Conservation (phyloP, 805 yeast genomes). For the Millerozyma miso region DNA sequence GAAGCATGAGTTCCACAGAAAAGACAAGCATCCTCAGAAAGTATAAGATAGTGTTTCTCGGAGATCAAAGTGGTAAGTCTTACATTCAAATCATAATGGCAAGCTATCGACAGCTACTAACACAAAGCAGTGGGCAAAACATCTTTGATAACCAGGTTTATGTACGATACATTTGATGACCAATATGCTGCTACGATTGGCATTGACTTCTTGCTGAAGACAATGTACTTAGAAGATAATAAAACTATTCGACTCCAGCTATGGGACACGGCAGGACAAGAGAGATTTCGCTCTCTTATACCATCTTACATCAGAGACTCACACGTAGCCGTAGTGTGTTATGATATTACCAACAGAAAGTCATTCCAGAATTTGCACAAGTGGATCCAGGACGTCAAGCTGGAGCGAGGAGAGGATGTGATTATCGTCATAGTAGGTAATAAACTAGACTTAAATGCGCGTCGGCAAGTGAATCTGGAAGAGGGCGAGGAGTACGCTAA, state of each 20-base stretch:
- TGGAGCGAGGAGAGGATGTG: slow-evolving; percentile 89
- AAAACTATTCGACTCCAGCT: slow-evolving; percentile 88
- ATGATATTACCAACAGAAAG: slow-evolving; percentile 84
- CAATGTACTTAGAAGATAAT: slow-evolving; percentile 91
- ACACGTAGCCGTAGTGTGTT: slow-evolving; percentile 95
- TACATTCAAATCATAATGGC: neutral
- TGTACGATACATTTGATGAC: slow-evolving; percentile 96
- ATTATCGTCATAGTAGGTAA: slow-evolving; percentile 89
- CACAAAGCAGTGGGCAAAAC: slow-evolving; percentile 75
- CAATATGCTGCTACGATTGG: slow-evolving; percentile 97
- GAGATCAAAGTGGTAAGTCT: slow-evolving; percentile 81
- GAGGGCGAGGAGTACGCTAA: slow-evolving; percentile 81
- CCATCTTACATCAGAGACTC: slow-evolving; percentile 96
- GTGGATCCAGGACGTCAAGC: slow-evolving; percentile 93
- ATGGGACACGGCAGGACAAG: slow-evolving; percentile 99
- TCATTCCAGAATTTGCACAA: slow-evolving; percentile 79
- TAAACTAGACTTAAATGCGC: slow-evolving; percentile 75
- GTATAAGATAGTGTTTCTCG: slow-evolving; percentile 88
- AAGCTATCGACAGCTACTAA: slow-evolving; percentile 1
- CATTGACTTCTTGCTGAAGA: slow-evolving; percentile 88
- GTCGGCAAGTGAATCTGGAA: slow-evolving; percentile 75
- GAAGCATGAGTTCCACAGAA: slow-evolving; percentile 14
- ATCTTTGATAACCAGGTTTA: slow-evolving; percentile 91
- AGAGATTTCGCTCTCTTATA: slow-evolving; percentile 87
- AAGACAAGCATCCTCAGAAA: slow-evolving; percentile 48